These are phyloP conservation scores for Pleurotus tuber-regium DNA, from an alignment of 768 basidiomycete species.

Conservation along the genomic window DNA sequence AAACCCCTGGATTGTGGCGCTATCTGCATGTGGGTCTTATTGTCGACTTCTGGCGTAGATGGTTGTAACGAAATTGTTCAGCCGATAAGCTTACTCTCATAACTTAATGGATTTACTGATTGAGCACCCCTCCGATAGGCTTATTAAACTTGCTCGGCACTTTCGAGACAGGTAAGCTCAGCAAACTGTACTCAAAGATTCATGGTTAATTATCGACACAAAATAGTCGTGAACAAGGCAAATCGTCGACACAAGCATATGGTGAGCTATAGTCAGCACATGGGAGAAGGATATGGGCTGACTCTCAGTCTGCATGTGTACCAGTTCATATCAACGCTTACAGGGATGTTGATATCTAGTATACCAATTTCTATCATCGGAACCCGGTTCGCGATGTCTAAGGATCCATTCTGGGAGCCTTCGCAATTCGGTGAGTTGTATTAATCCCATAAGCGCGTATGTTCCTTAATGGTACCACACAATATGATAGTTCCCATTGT, in stretches of 20 bases:
- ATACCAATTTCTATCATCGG: conserved; percentile 80
- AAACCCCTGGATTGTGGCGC: conserved; percentile 70
- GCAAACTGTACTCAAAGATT: not conserved
- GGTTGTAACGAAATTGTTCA: not conserved
- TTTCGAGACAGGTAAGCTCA: conserved; percentile 63
- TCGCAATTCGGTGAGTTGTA: conserved; percentile 65
- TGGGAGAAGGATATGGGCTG: no score
- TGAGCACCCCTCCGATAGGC: conserved; percentile 35
- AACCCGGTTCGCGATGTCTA: conserved; percentile 69
- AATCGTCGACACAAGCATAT: conserved; percentile 71
- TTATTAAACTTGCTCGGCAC: conserved; percentile 77
- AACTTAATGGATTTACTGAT: not conserved
- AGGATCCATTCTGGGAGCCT: conserved; percentile 80
- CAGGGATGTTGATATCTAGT: conserved; percentile 74
- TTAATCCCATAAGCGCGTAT: no score
- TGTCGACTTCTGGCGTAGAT: not conserved
- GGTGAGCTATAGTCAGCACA: no score
- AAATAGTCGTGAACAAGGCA: conserved; percentile 73
- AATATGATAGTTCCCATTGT: conserved; percentile 86
- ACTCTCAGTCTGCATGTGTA: not conserved
- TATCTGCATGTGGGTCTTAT: conserved; percentile 60
- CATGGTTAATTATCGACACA: not conserved
- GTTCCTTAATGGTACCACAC: no score
- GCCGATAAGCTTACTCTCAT: not conserved
- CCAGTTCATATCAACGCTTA: not conserved